Percentiles rank a stretch among this genome's conserved stretches.
These are phyloP conservation scores for Mesembryanthemum crystallinum DNA, from an alignment of 148 eudicot species.

Conservation along the genomic window DNA sequence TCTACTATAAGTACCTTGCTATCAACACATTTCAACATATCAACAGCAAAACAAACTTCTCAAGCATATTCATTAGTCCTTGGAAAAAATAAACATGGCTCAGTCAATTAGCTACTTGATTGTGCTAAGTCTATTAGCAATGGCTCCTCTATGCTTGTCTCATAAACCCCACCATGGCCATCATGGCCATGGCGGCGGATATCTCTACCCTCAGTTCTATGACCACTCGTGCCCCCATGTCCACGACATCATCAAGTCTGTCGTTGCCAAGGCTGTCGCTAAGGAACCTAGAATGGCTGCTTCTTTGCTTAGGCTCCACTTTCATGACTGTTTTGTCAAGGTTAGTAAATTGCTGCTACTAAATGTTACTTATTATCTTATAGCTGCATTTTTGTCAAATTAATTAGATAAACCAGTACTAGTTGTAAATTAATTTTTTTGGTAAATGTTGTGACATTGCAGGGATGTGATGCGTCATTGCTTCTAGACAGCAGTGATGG, in stretches of 20 bases:
- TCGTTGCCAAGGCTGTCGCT: conserved; percentile 62
- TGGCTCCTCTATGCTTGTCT: conserved; percentile 40
- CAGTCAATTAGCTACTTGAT: conserved; percentile 20
- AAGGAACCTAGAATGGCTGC: conserved; percentile 80
- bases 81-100: conserved; percentile 20
- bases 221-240: conserved; percentile 69
- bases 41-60: conserved; percentile 4
- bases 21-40: neutral
- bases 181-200: conserved; percentile 25
- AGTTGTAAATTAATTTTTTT: too few species aligned
- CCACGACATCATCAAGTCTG: conserved; percentile 48
- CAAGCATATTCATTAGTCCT: neutral
- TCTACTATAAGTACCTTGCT: conserved; percentile 28
- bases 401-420: too few species aligned
- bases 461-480: conserved; percentile 90
- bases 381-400: too few species aligned
- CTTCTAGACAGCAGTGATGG: conserved; percentile 60
- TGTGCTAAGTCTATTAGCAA: conserved; percentile 20
- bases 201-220: conserved; percentile 72
- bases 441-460: neutral
- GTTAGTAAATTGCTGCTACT: conserved; percentile 14
- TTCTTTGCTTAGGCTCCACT: conserved; percentile 75
- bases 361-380: too few species aligned
- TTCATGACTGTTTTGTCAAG: conserved; percentile 90
- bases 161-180: neutral